Evolutionary conservation across 768 basidiomycete genomes (phyloP).

Genomic region (Tremella yokohamensis): DNA sequence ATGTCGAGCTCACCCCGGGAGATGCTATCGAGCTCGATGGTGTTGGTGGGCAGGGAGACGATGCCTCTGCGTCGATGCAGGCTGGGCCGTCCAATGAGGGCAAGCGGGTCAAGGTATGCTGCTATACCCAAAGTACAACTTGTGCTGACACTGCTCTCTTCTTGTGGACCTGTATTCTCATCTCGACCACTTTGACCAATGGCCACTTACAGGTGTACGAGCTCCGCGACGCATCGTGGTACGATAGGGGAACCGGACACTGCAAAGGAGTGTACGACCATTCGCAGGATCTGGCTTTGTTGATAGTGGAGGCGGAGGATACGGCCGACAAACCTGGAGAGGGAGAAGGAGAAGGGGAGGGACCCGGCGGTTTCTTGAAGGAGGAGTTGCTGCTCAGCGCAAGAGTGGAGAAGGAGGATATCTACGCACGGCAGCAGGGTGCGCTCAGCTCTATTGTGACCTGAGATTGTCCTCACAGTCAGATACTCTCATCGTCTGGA

Average conservation of each 20-base stretch:
- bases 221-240: constrained; percentile 84
- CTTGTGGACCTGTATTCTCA: background rate
- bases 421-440: constrained; percentile 53
- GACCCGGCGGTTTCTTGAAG: constrained; percentile 43
- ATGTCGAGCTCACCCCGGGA: background rate
- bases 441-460: constrained; percentile 39
- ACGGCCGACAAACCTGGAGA: constrained; percentile 19
- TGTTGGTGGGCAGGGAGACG: background rate
- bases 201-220: constrained; percentile 74
- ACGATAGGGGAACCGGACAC: constrained; percentile 94
- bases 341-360: constrained; percentile 26
- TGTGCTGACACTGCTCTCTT: background rate
- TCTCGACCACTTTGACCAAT: no score
- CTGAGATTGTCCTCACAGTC: constrained; percentile 26
- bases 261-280: constrained; percentile 75
- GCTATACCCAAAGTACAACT: background rate
- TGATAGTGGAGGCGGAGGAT: constrained; percentile 49
- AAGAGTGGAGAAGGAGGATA: constrained; percentile 44
- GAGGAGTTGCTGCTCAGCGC: constrained; percentile 62
- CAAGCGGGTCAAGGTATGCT: constrained; percentile 42
- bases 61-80: constrained; percentile 17
- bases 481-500: constrained; percentile 99
- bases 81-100: constrained; percentile 25
- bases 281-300: constrained; percentile 45
- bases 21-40: background rate